Percentiles rank a stretch among this genome's conserved stretches.
Conservation (phyloP, 2,329 filamentous ascomycete species). For the Monilinia fructigena region DNA sequence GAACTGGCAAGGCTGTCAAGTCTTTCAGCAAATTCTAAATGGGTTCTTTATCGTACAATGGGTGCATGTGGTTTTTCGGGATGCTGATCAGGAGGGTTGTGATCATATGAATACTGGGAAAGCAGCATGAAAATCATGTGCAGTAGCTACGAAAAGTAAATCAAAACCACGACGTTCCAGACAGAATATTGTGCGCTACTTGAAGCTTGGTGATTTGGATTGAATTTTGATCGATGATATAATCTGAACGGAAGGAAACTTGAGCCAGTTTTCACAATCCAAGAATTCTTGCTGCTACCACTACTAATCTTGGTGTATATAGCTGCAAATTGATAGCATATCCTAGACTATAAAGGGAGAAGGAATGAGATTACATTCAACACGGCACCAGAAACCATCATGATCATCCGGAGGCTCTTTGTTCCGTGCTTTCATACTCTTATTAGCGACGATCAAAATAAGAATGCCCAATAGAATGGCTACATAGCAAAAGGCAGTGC, state of each 20-base stretch:
- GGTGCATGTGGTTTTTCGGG: conserved; percentile 40
- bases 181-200: conserved; percentile 21
- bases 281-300: background rate
- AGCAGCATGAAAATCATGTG: conserved; percentile 36
- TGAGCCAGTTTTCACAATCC: background rate
- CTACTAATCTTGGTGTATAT: background rate
- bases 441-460: too few relatives aligned
- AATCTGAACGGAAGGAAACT: background rate
- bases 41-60: conserved; percentile 32
- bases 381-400: background rate
- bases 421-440: too few relatives aligned
- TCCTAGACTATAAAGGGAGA: background rate
- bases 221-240: conserved; percentile 3
- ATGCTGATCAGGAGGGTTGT: conserved; percentile 39
- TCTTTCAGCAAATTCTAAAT: conserved; percentile 96
- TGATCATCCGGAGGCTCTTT: background rate
- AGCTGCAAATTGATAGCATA: background rate
- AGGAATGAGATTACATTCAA: background rate
- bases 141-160: conserved; percentile 38
- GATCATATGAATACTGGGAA: conserved; percentile 36
- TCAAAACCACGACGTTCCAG: conserved; percentile 36
- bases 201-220: conserved; percentile 14
- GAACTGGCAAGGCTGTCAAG: conserved; percentile 97
- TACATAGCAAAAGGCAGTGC: background rate
- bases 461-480: too few relatives aligned